A percentile compares a stretch with the other conserved stretches of the same genome.
Evolutionary conservation across 768 basidiomycete genomes (phyloP).

Genomic region (Polyporus arcularius): DNA sequence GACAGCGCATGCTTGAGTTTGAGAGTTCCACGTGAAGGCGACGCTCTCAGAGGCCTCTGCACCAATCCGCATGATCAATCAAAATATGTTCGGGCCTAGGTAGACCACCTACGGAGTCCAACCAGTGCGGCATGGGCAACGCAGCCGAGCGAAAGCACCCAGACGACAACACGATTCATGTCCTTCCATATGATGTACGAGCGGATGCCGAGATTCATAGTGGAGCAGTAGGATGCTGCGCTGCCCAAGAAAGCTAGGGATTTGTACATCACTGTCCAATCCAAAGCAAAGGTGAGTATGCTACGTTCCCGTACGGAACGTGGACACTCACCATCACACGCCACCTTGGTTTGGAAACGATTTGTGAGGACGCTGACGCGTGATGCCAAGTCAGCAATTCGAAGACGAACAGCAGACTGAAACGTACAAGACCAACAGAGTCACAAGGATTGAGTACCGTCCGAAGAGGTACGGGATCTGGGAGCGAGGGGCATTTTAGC

Average conservation of each 20-base stretch:
- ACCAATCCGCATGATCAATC: too few species aligned
- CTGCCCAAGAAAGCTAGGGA: slow-evolving; percentile 1
- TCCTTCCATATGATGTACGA: slow-evolving; percentile 17
- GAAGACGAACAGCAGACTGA: not conserved
- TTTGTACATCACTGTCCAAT: not conserved
- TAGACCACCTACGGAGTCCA: slow-evolving; percentile 6
- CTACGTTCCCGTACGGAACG: not conserved
- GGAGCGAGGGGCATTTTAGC: too few species aligned
- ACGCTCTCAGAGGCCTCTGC: slow-evolving; percentile 10
- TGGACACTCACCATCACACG: slow-evolving; percentile 6
- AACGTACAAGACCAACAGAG: slow-evolving; percentile 6
- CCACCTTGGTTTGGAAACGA: not conserved
- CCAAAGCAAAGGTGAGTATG: too few species aligned
- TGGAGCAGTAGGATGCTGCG: slow-evolving; percentile 12
- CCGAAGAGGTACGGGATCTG: slow-evolving; percentile 16
- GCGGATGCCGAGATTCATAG: slow-evolving; percentile 8
- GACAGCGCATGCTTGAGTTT: not conserved
- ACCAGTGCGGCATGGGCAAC: slow-evolving; percentile 10
- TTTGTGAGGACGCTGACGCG: not conserved
- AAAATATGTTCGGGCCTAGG: too few species aligned
- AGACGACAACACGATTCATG: slow-evolving; percentile 10
- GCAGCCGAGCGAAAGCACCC: not conserved
- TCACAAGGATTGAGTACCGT: slow-evolving; percentile 8
- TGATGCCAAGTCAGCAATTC: not conserved
- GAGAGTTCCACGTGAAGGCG: not conserved